Conservation (phyloP, 306 rosid genomes). For the Trifolium dubium region DNA sequence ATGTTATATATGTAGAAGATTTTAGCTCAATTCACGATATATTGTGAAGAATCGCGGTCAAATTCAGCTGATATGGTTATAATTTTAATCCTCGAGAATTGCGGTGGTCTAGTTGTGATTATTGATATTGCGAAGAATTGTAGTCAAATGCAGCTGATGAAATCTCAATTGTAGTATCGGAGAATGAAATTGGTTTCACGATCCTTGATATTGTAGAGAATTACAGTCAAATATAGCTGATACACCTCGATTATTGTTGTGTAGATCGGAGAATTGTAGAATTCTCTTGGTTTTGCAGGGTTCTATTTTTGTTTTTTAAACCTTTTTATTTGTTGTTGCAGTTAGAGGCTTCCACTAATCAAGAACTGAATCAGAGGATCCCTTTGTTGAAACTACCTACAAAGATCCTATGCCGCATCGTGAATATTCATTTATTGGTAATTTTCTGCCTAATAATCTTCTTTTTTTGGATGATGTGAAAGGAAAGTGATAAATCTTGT, state of each 20-base stretch:
- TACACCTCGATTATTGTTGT: not conserved
- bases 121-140: not conserved
- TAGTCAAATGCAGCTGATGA: not conserved
- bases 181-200: not conserved
- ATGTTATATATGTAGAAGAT: not conserved
- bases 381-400: conserved; percentile 79
- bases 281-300: not conserved
- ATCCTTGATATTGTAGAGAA: not conserved
- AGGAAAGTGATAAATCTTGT: not conserved
- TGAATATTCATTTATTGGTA: conserved; percentile 75
- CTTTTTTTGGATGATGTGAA: not conserved
- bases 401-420: conserved; percentile 78
- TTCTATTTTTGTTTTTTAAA: not conserved
- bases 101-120: not conserved
- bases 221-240: not conserved
- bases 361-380: conserved; percentile 76
- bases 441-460: not conserved
- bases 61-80: not conserved
- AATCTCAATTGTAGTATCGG: not conserved
- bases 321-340: conserved; percentile 36
- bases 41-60: not conserved
- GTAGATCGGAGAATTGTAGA: not conserved
- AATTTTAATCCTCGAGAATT: too few relatives aligned
- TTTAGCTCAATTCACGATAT: not conserved
- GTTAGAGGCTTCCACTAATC: conserved; percentile 92